Conservation (phyloP, 805 yeast genomes). For the Yarrowia keelungensis region DNA sequence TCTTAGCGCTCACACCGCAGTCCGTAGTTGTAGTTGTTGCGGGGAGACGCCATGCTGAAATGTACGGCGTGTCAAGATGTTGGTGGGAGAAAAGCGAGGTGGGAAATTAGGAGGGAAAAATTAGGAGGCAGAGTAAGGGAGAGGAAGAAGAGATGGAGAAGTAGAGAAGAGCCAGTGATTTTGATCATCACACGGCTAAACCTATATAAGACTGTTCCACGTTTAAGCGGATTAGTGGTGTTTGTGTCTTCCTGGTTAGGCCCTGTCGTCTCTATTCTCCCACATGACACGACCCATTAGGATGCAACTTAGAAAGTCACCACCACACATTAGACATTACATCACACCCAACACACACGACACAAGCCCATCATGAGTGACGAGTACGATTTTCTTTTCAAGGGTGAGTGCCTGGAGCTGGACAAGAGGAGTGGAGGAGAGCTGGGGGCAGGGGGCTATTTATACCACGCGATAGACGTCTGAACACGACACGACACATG, state of each 20-base stretch:
- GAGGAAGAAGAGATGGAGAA: neutral
- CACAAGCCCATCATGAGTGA: constrained; percentile 54
- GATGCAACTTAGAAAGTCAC: constrained; percentile 36
- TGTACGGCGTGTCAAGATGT: constrained; percentile 7
- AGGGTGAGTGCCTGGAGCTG: constrained; percentile 50
- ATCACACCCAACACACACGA: constrained; percentile 30
- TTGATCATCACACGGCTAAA: neutral
- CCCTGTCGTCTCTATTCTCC: neutral
- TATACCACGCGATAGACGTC: neutral
- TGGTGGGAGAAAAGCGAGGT: neutral
- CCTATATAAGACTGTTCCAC: neutral
- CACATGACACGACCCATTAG: constrained; percentile 30
- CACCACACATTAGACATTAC: constrained; percentile 26
- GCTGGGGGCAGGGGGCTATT: neutral
- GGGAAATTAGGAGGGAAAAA: neutral
- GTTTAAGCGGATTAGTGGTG: neutral
- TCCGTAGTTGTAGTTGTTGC: neutral
- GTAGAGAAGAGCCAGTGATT: neutral
- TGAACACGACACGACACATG: constrained; percentile 1
- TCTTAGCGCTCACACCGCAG: too few species aligned
- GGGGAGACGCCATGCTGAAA: constrained; percentile 17
- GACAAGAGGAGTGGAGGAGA: too few species aligned
- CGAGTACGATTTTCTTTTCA: constrained; percentile 91
- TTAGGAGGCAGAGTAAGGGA: too few species aligned
- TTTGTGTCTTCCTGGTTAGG: too few species aligned